Evolutionary conservation across 495 filamentous ascomycete genomes (phyloP).

Genomic region (Aspergillus conjunctus): DNA sequence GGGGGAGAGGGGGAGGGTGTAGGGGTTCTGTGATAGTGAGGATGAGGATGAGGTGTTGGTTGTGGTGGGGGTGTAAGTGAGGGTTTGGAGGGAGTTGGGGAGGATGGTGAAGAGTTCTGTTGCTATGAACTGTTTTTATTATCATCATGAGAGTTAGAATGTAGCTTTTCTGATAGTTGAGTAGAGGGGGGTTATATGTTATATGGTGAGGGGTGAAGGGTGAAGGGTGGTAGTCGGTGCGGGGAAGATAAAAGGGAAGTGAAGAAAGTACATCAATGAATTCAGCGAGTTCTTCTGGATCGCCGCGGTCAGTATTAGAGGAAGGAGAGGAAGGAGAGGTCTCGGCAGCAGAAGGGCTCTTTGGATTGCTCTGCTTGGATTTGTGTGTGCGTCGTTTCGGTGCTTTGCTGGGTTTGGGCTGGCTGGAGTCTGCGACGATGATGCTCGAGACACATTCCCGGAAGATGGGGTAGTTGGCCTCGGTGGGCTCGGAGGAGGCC

Average conservation of each 20-base stretch:
- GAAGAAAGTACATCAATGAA: conserved; percentile 63
- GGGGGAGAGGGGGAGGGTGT: conserved; percentile 51
- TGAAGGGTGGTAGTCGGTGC: too few species aligned
- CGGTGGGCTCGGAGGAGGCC: conserved; percentile 24
- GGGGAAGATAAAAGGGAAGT: not conserved
- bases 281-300: conserved; percentile 70
- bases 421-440: conserved; percentile 57
- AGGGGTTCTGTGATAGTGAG: conserved; percentile 50
- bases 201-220: not conserved
- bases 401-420: conserved; percentile 36
- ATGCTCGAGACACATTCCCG: conserved; percentile 64
- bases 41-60: conserved; percentile 51
- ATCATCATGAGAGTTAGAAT: not conserved
- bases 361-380: conserved; percentile 18
- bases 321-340: not conserved
- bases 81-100: conserved; percentile 58
- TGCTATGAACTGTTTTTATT: conserved; percentile 63
- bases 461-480: conserved; percentile 68
- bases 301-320: conserved; percentile 27
- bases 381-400: conserved; percentile 50
- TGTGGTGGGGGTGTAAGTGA: conserved; percentile 59
- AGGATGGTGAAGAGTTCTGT: conserved; percentile 66
- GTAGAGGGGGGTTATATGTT: not conserved
- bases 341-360: not conserved
- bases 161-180: not conserved